A percentile compares a stretch with the other conserved stretches of the same genome.
Conservation (phyloP, 305 asterid genomes). For the Plantago rigida region DNA sequence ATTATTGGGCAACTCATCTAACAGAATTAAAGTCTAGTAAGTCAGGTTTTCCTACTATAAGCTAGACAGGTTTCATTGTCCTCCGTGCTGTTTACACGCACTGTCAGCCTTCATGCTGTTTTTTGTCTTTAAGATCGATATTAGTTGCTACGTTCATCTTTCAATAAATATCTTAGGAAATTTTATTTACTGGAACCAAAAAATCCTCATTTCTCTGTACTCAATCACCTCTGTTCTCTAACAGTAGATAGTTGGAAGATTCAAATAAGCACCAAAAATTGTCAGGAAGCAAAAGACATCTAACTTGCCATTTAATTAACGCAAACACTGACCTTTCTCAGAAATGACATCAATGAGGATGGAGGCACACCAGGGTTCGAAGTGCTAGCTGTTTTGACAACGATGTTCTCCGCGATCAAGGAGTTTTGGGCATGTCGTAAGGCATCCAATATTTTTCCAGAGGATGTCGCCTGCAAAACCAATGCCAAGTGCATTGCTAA, state of each 20-base stretch:
- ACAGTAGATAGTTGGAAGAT: background rate
- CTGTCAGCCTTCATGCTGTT: too few relatives aligned
- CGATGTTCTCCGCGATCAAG: constrained; percentile 39
- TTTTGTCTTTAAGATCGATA: too few relatives aligned
- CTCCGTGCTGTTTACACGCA: too few relatives aligned
- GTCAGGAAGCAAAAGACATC: constrained; percentile 8
- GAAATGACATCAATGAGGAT: constrained; percentile 82
- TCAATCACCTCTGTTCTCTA: background rate
- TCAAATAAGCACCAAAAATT: constrained; percentile 15
- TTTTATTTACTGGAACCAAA: background rate
- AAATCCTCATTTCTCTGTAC: background rate
- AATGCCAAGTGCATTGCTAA: constrained; percentile 2
- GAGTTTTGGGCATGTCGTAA: constrained; percentile 62
- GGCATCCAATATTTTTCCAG: constrained; percentile 50
- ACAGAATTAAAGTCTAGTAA: too few relatives aligned
- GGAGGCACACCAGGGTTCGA: constrained; percentile 93
- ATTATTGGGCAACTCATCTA: too few relatives aligned
- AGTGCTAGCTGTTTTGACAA: constrained; percentile 55
- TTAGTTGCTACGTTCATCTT: background rate
- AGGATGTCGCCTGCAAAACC: constrained; percentile 45
- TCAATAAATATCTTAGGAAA: too few relatives aligned
- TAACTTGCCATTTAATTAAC: constrained; percentile 9
- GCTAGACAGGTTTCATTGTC: too few relatives aligned
- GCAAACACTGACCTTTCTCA: constrained; percentile 54
- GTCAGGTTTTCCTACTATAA: too few relatives aligned